phyloP scores from a whole-genome alignment of 805 yeast genomes.

The Torulaspora microellipsoides region DNA sequence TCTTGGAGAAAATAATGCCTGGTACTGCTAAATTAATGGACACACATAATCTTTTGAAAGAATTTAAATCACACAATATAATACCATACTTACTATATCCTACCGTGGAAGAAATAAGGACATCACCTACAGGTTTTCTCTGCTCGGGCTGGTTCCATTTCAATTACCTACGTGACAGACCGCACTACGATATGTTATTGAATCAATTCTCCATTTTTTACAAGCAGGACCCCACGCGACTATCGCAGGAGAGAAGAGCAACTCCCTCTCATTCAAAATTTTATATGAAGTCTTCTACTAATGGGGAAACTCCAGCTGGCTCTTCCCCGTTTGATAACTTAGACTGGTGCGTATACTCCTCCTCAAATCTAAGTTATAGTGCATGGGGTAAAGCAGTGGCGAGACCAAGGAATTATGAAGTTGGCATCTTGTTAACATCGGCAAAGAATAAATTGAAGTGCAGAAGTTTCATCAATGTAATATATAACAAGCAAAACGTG shows the following conservation, averaged over 20 bases:
- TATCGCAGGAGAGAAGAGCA: constrained; percentile 6
- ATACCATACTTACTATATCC: constrained; percentile 27
- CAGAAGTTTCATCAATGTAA: constrained; percentile 20
- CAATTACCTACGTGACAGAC: constrained; percentile 14
- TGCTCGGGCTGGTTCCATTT: constrained; percentile 32
- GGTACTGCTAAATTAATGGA: constrained; percentile 4
- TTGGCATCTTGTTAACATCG: constrained; percentile 45
- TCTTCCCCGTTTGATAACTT: constrained; percentile 26
- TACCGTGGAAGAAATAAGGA: constrained; percentile 23
- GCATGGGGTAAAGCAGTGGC: constrained; percentile 67
- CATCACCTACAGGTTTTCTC: constrained; percentile 20
- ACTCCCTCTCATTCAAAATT: constrained; percentile 66
- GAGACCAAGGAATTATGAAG: constrained; percentile 46
- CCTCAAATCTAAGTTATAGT: constrained; percentile 68
- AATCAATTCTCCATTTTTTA: constrained; percentile 19
- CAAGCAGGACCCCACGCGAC: constrained; percentile 18
- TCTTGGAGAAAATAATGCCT: constrained; percentile 10
- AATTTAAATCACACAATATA: constrained; percentile 7
- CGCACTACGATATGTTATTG: constrained; percentile 17
- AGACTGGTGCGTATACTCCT: constrained; percentile 68
- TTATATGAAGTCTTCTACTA: constrained; percentile 50
- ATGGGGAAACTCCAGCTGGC: constrained; percentile 29
- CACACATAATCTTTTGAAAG: constrained; percentile 2
- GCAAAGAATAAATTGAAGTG: constrained; percentile 10
- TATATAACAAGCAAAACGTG: constrained; percentile 11